phyloP scores from a whole-genome alignment of 2,329 filamentous ascomycete genomes.

The Fusarium fujikuroi region DNA sequence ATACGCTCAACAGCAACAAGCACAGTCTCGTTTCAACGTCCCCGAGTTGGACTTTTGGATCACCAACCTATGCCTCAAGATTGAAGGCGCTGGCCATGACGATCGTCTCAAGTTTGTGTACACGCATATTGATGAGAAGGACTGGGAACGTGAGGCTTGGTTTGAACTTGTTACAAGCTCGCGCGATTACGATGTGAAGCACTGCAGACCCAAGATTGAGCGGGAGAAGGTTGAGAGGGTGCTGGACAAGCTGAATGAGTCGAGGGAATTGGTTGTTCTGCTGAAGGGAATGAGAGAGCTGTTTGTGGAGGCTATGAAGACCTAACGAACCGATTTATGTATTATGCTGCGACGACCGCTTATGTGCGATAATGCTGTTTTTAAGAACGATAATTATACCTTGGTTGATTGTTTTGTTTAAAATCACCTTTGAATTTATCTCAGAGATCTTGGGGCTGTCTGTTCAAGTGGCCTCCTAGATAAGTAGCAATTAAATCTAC shows the following conservation, averaged over 20 bases:
- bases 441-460: neutral
- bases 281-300: constrained; percentile 85
- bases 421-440: neutral
- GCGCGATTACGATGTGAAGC: constrained; percentile 85
- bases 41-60: constrained; percentile 98
- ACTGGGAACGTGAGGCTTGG: constrained; percentile 90
- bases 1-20: constrained; percentile 79
- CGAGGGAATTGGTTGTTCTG: constrained; percentile 75
- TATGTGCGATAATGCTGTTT: constrained; percentile 19
- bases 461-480: neutral
- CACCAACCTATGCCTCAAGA: constrained; percentile 85
- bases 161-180: constrained; percentile 88
- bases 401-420: neutral
- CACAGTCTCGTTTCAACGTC: constrained; percentile 87
- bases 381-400: constrained; percentile 12
- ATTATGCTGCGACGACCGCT: constrained; percentile 15
- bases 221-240: constrained; percentile 80
- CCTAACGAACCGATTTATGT: constrained; percentile 45
- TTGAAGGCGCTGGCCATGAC: constrained; percentile 86
- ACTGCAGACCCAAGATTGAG: constrained; percentile 85
- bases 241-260: constrained; percentile 83
- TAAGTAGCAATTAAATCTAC: neutral
- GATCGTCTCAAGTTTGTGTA: constrained; percentile 93
- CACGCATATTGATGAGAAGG: constrained; percentile 84
- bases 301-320: constrained; percentile 75